Base-by-base conservation (phyloP, 2,329 filamentous ascomycete genomes). In the Colletotrichum tanaceti region DNA sequence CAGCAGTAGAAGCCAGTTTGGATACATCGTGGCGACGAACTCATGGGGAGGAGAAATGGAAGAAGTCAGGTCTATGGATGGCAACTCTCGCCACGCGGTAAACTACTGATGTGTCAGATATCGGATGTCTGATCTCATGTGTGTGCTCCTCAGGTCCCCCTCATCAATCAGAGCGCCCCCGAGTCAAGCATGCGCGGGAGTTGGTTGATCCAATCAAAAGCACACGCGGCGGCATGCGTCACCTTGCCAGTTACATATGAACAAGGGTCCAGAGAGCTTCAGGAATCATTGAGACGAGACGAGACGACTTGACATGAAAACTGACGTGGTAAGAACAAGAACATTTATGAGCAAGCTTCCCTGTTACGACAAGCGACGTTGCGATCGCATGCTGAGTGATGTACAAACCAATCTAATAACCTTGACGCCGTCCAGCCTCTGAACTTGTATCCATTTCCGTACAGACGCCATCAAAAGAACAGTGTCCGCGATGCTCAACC, bases 161-260 rank as follows among this genome's bases (percentile, higher is more conserved):
- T 68, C n/a, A 68, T 65, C 65, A 58, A 63, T 63, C 44, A 47
- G 35, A 10, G 52, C 22, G 28, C 28, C 28, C 28, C 52, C 22
- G 61, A 65, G 61, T 65, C 65, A 68, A 68, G 65, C n/a, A n/a
- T 22, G n/a, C 7, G 9, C n/a, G 35, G 44, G 44, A 38, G 14
- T 58, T 59, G 65, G 65, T 35, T 53, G 52, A 54, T 16, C 61
- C 61, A 68, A 68, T 68, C 54, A 68, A 68, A 54, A 13, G 61
- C 49, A 68, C 61, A 61, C 65, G 61, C 65, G 65, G 65, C 61
- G 49, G 55, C 61, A 59, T 65, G 65, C 65, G 54, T 59, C 47
- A 68, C 61, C 65, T 65, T 68, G 61, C 39, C 65, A 65, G 61
- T n/a, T n/a, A n/a, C n/a, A 65, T 43, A 28, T n/a, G 53, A 38